Percentiles rank a stretch among this genome's conserved stretches.
These are phyloP conservation scores for Lachancea cidri DNA, from an alignment of 805 yeast species.

Conservation along the genomic window DNA sequence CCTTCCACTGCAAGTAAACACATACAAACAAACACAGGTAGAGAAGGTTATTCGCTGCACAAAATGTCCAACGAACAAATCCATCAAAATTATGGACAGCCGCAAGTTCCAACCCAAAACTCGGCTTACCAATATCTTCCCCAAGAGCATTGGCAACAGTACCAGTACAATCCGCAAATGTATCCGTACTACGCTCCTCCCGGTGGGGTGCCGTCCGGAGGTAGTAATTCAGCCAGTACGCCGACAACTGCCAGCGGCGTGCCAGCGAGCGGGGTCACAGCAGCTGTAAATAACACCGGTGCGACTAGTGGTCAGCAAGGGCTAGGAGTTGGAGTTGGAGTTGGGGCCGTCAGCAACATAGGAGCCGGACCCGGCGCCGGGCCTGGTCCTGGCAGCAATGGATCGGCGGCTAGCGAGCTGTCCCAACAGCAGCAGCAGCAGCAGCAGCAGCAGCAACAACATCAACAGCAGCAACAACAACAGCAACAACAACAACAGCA, in stretches of 20 bases:
- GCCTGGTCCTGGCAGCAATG: not conserved
- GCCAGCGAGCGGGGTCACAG: too few species aligned
- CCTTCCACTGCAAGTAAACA: not conserved
- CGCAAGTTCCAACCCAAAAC: not conserved
- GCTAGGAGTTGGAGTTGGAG: constrained; percentile 3
- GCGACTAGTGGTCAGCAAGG: not conserved
- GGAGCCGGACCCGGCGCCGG: constrained; percentile 2
- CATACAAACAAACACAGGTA: not conserved
- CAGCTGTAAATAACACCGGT: not conserved
- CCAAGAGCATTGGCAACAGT: constrained; percentile 3
- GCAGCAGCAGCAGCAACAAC: constrained; percentile 2
- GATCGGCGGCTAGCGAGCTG: not conserved
- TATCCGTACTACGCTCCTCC: constrained; percentile 1
- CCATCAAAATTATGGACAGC: not conserved
- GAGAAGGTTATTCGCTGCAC: not conserved
- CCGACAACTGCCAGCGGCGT: not conserved
- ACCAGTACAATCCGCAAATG: constrained; percentile 9
- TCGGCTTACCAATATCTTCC: not conserved
- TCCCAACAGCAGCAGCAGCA: not conserved
- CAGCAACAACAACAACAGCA: constrained; percentile 2
- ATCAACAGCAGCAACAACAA: constrained; percentile 2
- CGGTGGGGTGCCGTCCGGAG: not conserved
- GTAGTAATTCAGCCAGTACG: not conserved
- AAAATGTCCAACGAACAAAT: constrained; percentile 2
- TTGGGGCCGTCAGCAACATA: constrained; percentile 5